Conservation (phyloP, 2,329 filamentous ascomycete genomes). For the Diplodia mutila region DNA sequence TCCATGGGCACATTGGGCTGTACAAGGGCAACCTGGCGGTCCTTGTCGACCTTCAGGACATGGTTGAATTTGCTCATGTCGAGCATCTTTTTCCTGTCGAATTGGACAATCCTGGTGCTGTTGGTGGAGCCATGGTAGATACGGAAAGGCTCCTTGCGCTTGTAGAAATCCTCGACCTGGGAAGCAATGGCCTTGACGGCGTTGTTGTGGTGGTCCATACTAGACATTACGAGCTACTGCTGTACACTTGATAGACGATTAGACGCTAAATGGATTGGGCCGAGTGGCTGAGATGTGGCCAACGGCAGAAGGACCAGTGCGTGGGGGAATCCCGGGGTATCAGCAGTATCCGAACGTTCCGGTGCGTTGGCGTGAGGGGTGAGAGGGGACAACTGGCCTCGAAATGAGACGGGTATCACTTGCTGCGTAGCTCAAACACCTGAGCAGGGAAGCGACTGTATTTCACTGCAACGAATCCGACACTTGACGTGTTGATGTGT, state of each 20-base stretch:
- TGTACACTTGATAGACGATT: neutral
- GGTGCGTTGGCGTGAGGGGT: neutral
- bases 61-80: slow-evolving; percentile 55
- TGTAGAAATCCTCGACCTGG: slow-evolving; percentile 51
- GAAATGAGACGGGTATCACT: neutral
- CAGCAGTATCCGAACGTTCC: neutral
- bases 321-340: neutral
- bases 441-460: neutral
- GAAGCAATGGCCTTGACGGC: slow-evolving; percentile 45
- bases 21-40: slow-evolving; percentile 55
- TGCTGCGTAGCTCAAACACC: neutral
- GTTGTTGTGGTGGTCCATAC: slow-evolving; percentile 40
- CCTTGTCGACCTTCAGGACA: slow-evolving; percentile 50
- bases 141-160: slow-evolving; percentile 54
- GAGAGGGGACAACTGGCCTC: neutral
- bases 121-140: slow-evolving; percentile 63
- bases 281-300: neutral
- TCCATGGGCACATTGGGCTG: slow-evolving; percentile 75
- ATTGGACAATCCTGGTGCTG: slow-evolving; percentile 52
- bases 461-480: neutral
- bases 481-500: neutral
- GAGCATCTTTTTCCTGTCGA: slow-evolving; percentile 48
- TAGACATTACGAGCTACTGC: slow-evolving; percentile 4
- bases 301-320: neutral
- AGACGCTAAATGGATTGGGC: neutral